phyloP scores from a whole-genome alignment of 2,329 filamentous ascomycete species.

The Cladobotryum mycophilum region DNA sequence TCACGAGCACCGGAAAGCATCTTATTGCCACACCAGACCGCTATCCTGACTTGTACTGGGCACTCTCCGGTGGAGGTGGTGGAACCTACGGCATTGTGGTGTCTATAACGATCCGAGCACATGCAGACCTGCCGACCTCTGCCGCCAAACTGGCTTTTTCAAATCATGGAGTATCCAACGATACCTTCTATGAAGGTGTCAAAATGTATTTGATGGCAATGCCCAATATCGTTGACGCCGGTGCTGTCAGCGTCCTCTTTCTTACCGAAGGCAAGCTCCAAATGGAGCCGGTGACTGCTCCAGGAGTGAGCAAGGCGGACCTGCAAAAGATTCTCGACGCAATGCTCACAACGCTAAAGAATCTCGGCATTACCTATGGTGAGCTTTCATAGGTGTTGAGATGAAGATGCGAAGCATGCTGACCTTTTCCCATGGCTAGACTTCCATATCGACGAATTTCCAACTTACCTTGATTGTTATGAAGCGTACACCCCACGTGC shows the following conservation, averaged over 20 bases:
- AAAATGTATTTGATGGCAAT: neutral
- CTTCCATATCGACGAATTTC: neutral
- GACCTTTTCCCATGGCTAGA: neutral
- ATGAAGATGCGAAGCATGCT: too few species aligned
- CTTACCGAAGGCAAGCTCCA: too few species aligned
- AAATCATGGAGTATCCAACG: slow-evolving; percentile 2
- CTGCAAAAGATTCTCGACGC: too few species aligned
- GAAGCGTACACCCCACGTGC: neutral
- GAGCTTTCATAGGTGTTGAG: too few species aligned
- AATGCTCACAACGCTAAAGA: too few species aligned
- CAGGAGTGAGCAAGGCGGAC: too few species aligned
- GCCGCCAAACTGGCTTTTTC: slow-evolving; percentile 3
- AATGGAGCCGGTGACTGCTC: too few species aligned
- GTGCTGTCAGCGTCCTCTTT: neutral
- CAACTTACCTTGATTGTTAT: slow-evolving; percentile 1
- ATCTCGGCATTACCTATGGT: too few species aligned
- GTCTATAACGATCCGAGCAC: slow-evolving; percentile 4
- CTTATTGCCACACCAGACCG: slow-evolving; percentile 39
- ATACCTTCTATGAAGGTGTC: slow-evolving; percentile 1
- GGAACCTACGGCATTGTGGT: slow-evolving; percentile 10
- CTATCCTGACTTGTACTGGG: slow-evolving; percentile 58
- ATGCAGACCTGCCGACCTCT: neutral
- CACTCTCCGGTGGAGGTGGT: slow-evolving; percentile 49
- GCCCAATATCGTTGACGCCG: neutral
- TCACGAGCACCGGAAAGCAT: slow-evolving; percentile 45